A percentile compares a stretch with the other conserved stretches of the same genome.
Evolutionary conservation across 805 yeast genomes (phyloP).

Genomic region (Metschnikowia cubensis): DNA sequence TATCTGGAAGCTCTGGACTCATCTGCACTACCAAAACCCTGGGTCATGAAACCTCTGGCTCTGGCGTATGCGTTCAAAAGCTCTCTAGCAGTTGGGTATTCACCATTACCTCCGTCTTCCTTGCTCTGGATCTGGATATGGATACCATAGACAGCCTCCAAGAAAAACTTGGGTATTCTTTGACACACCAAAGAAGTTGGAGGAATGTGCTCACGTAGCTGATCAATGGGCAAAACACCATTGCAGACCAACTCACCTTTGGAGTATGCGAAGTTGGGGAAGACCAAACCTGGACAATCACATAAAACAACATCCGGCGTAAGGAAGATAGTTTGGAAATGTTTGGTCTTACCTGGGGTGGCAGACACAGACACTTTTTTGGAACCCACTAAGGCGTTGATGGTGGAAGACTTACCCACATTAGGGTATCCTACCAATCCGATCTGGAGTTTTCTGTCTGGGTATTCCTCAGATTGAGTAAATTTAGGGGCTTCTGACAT

Average conservation of each 20-base stretch:
- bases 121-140: slow-evolving; percentile 69
- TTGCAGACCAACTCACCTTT: slow-evolving; percentile 96
- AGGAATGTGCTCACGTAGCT: slow-evolving; percentile 85
- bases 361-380: slow-evolving; percentile 97
- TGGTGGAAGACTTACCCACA: slow-evolving; percentile 93
- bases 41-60: slow-evolving; percentile 96
- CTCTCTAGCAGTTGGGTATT: slow-evolving; percentile 81
- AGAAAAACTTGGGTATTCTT: slow-evolving; percentile 80
- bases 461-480: slow-evolving; percentile 53
- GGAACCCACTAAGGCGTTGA: slow-evolving; percentile 92
- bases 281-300: slow-evolving; percentile 98
- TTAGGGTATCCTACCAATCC: slow-evolving; percentile 98
- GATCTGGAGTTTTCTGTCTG: slow-evolving; percentile 65
- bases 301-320: slow-evolving; percentile 82
- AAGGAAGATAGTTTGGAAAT: slow-evolving; percentile 91
- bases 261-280: slow-evolving; percentile 95
- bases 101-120: slow-evolving; percentile 86
- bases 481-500: slow-evolving; percentile 70
- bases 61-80: slow-evolving; percentile 87
- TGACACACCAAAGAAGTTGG: slow-evolving; percentile 83
- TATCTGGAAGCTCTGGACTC: slow-evolving; percentile 92
- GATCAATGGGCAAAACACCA: slow-evolving; percentile 98
- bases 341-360: slow-evolving; percentile 98
- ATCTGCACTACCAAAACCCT: slow-evolving; percentile 96
- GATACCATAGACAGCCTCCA: slow-evolving; percentile 93